Percentiles rank a stretch among this genome's conserved stretches.
Conservation (phyloP, 2,329 filamentous ascomycete genomes). For the Hortaea sp. region DNA sequence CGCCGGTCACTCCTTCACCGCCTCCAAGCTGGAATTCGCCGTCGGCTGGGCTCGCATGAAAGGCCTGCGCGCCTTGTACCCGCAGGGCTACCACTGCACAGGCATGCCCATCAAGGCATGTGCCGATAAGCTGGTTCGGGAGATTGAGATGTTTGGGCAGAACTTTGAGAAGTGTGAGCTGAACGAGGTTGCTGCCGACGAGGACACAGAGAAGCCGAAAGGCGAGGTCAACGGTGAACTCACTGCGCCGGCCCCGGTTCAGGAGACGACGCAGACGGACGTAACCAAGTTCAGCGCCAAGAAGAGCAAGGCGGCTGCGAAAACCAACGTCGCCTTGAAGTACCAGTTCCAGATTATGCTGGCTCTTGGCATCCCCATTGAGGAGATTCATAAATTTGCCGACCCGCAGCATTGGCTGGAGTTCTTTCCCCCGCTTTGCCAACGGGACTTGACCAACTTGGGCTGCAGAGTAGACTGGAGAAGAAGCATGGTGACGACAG, state of each 20-base stretch:
- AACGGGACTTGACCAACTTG: slow-evolving; percentile 69
- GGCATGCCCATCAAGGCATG: slow-evolving; percentile 98
- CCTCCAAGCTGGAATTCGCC: slow-evolving; percentile 87
- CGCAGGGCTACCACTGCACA: slow-evolving; percentile 90
- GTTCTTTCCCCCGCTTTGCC: slow-evolving; percentile 77
- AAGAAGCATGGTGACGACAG: slow-evolving; percentile 84
- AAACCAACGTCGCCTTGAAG: slow-evolving; percentile 82
- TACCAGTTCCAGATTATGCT: slow-evolving; percentile 96
- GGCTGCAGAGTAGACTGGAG: slow-evolving; percentile 89
- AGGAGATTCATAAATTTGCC: slow-evolving; percentile 89
- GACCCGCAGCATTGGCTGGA: slow-evolving; percentile 88
- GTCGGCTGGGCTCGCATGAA: slow-evolving; percentile 81
- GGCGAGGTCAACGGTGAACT: slow-evolving; percentile 6
- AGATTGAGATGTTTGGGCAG: slow-evolving; percentile 79
- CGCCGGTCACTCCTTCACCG: slow-evolving; percentile 84
- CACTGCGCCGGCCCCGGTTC: slow-evolving; percentile 47
- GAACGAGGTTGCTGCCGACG: slow-evolving; percentile 38
- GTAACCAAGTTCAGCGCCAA: slow-evolving; percentile 84
- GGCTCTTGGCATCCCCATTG: slow-evolving; percentile 72
- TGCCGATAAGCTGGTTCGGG: slow-evolving; percentile 85
- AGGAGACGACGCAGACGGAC: slow-evolving; percentile 62
- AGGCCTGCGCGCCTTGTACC: slow-evolving; percentile 78
- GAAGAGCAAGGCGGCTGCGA: slow-evolving; percentile 78
- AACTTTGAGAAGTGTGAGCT: slow-evolving; percentile 71
- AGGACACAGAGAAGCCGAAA: slow-evolving; percentile 5